A percentile compares a stretch with the other conserved stretches of the same genome.
phyloP scores from a whole-genome alignment of 352 stramenopile species.

The Paralagenidium karlingii region DNA sequence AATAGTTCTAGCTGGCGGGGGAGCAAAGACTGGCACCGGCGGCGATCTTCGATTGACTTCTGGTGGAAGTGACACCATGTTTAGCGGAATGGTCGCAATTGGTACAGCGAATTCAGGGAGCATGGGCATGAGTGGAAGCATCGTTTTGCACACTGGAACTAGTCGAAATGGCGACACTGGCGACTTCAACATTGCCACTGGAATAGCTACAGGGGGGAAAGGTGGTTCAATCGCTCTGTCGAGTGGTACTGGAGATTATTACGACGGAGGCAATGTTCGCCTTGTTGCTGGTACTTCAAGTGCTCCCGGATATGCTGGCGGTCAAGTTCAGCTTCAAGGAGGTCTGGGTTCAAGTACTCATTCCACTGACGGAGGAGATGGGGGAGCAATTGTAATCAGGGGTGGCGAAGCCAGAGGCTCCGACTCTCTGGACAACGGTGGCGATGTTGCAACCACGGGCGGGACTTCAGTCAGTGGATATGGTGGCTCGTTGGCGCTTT shows the following conservation, averaged over 20 bases:
- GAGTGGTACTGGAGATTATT: slow-evolving; percentile 40
- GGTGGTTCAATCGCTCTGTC: slow-evolving; percentile 43
- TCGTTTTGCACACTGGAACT: slow-evolving; percentile 19
- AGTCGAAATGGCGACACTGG: slow-evolving; percentile 18
- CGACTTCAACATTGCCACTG: slow-evolving; percentile 23
- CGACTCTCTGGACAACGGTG: slow-evolving; percentile 82
- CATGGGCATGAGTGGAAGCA: slow-evolving; percentile 38
- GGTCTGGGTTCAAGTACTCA: slow-evolving; percentile 59
- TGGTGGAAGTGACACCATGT: slow-evolving; percentile 29
- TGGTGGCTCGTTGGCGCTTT: slow-evolving; percentile 36
- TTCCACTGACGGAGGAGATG: slow-evolving; percentile 83
- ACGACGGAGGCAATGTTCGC: slow-evolving; percentile 38
- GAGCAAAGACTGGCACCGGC: slow-evolving; percentile 33
- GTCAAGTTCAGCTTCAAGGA: slow-evolving; percentile 27
- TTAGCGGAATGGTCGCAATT: slow-evolving; percentile 37
- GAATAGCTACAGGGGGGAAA: slow-evolving; percentile 33
- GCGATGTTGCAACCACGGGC: slow-evolving; percentile 57
- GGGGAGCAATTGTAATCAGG: slow-evolving; percentile 64
- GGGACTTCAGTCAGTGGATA: slow-evolving; percentile 58
- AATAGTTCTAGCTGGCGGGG: slow-evolving; percentile 30
- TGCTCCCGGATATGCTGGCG: slow-evolving; percentile 29
- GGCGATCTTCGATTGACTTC: slow-evolving; percentile 29
- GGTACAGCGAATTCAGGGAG: slow-evolving; percentile 26
- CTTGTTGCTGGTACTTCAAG: slow-evolving; percentile 52
- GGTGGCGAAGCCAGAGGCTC: slow-evolving; percentile 83